Base-by-base conservation (phyloP, 2,329 filamentous ascomycete genomes). In the Zasmidium angulare region DNA sequence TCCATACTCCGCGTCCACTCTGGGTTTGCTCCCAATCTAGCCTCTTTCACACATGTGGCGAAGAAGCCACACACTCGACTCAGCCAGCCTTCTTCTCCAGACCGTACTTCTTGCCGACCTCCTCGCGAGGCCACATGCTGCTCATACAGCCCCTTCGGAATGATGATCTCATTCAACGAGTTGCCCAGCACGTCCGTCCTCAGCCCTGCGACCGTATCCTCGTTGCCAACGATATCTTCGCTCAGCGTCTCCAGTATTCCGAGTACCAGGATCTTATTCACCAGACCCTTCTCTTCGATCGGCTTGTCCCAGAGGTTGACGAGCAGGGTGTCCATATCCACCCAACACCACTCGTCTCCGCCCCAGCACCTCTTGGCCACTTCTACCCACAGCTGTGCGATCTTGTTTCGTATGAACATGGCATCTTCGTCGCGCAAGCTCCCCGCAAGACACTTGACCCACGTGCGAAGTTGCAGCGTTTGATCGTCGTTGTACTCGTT, bases 331-430 rank as follows among this genome's bases (percentile, higher is more conserved):
- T 99, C 96, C 93, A 99, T 96, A 71, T 96, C 87, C 80, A 89
- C 87, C 36, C 36, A 43, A 17, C 36, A 43, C 95, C 96, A 99
- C 62, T 95, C 89, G 29, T 86, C 82, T n/a, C 84, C 91, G 40
- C 69, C 72, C 95, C 95, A 99, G 72, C 86, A 90, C 69, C 93
- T 85, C 79, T 98, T 98, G 46, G 93, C 92, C 55, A 96, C 82
- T 75, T 98, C 95, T 7, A 93, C 90, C 95, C 95, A 99, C 62
- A 99, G 79, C 76, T 96, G 89, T 24, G 91, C 91, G 31, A 95
- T 88, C 78, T 99, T 99, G 81, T 96, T 98, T 67, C 93, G 85
- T 65, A 97, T 80, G 73, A 93, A 99, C 29, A 84, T 75, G 2
- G 91, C 90, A 72, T 98, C 93, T 20, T 86, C 83, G 49, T 83